phyloP scores from a whole-genome alignment of 2,329 filamentous ascomycete species.

The Penicillium sp. region DNA sequence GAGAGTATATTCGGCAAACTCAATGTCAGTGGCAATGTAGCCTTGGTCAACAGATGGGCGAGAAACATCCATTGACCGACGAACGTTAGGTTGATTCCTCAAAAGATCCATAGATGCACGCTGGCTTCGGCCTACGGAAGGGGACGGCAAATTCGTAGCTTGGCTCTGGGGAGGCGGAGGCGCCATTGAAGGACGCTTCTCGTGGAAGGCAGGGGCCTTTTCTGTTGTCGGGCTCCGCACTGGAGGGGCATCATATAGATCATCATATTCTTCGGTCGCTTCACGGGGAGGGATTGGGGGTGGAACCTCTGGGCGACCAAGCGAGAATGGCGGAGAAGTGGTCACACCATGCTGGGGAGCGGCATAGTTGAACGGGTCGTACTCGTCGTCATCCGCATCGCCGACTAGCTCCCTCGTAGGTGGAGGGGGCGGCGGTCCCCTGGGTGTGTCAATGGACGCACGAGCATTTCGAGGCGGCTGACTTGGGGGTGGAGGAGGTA shows the following conservation, averaged over 20 bases:
- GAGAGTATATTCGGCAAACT: conserved; percentile 66
- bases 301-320: conserved; percentile 25
- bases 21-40: conserved; percentile 83
- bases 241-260: conserved; percentile 47
- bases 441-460: conserved; percentile 32
- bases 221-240: conserved; percentile 34
- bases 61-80: conserved; percentile 69
- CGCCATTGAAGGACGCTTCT: conserved; percentile 45
- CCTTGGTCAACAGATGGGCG: conserved; percentile 73
- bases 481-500: conserved; percentile 63
- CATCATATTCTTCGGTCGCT: conserved; percentile 41
- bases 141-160: conserved; percentile 39
- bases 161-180: conserved; percentile 46
- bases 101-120: conserved; percentile 64
- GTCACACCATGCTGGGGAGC: conserved; percentile 35
- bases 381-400: conserved; percentile 51
- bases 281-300: conserved; percentile 28
- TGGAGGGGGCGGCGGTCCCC: conserved; percentile 42
- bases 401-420: conserved; percentile 43
- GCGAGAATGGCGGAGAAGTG: conserved; percentile 18
- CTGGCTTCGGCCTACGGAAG: conserved; percentile 43
- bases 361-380: conserved; percentile 52
- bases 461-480: conserved; percentile 52
- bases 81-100: conserved; percentile 48
- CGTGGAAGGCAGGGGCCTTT: conserved; percentile 31